Base-by-base conservation (phyloP, 805 yeast species). In the Pichia insulana region DNA sequence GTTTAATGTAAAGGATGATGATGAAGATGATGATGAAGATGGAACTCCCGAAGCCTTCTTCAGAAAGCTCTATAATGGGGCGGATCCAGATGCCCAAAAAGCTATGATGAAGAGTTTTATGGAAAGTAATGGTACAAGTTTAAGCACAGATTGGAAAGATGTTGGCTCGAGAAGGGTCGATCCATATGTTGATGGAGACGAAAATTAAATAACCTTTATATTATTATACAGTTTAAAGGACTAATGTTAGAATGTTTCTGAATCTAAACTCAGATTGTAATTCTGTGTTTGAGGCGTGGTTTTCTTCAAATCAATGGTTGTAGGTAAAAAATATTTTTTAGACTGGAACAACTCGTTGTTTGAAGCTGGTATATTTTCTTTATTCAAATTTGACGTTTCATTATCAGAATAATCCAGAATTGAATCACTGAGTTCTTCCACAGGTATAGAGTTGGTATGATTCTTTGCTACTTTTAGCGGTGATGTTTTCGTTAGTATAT, bases 71-170 rank as follows among this genome's bases (percentile, higher is more conserved):
- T 92, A 83, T 63, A 71, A 72, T 22, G 79, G 73, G 49, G 90
- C 95, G 0, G 95, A 88, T 57, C 92, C 83, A 7, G 96, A 92
- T 54, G 81, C 95, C 1, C 69, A 69, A 51, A 70, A 94, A 40
- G 99, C 99, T 2, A 92, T 92, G 97, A 83, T 86, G 95, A 92
- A 92, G 65, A 85, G 96, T 41, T 92, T 75, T 54, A 70, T 77
- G n/a, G 96, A 92, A 62, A 84, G 95, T 52, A 83, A 84, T 53
- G 99, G 99, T 17, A 92, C 98, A 0, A 77, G 95, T 2, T 67
- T 92, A 45, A 85, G 95, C 36, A 92, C 98, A 4, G 84, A 86
- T 57, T 92, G 99, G 99, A 73, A 65, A 10, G 95, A 87, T 46
- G 97, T 94, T 2, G 68, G 75, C 31, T 68, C 73, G 43, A 77